phyloP scores from a whole-genome alignment of 164 flowering plant species.

The Houttuynia cordata region DNA sequence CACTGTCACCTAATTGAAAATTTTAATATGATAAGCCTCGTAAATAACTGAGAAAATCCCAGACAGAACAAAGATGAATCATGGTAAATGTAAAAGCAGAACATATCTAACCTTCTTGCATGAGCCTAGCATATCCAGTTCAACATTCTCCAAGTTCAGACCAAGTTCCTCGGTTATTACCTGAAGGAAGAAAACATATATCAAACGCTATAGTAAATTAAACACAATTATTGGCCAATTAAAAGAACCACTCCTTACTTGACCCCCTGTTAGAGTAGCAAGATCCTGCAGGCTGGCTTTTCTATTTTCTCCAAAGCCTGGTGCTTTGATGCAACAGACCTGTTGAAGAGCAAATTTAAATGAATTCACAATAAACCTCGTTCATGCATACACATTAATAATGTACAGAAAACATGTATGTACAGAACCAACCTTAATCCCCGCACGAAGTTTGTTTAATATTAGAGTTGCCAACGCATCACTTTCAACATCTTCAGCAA shows the following conservation, averaged over 20 bases:
- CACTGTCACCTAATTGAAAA: slow-evolving; percentile 44
- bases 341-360: slow-evolving; percentile 8
- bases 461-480: slow-evolving; percentile 89
- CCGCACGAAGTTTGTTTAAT: slow-evolving; percentile 86
- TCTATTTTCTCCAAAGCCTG: slow-evolving; percentile 97
- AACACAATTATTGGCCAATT: neutral
- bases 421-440: slow-evolving; percentile 53
- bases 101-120: slow-evolving; percentile 53
- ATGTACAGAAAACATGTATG: neutral
- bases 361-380: no score
- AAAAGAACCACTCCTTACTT: slow-evolving; percentile 18
- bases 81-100: neutral
- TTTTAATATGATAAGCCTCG: neutral
- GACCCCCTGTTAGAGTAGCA: slow-evolving; percentile 70
- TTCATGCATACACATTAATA: neutral
- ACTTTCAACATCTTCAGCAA: slow-evolving; percentile 92
- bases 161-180: slow-evolving; percentile 83
- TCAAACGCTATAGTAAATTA: neutral
- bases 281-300: slow-evolving; percentile 76
- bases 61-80: neutral
- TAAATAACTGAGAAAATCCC: neutral
- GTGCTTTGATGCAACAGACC: slow-evolving; percentile 97
- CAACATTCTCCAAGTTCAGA: slow-evolving; percentile 71
- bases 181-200: slow-evolving; percentile 16
- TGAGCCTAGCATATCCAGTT: slow-evolving; percentile 58